These are phyloP conservation scores for Dysphania ambrosioides DNA, from an alignment of 148 eudicot species.

Conservation along the genomic window DNA sequence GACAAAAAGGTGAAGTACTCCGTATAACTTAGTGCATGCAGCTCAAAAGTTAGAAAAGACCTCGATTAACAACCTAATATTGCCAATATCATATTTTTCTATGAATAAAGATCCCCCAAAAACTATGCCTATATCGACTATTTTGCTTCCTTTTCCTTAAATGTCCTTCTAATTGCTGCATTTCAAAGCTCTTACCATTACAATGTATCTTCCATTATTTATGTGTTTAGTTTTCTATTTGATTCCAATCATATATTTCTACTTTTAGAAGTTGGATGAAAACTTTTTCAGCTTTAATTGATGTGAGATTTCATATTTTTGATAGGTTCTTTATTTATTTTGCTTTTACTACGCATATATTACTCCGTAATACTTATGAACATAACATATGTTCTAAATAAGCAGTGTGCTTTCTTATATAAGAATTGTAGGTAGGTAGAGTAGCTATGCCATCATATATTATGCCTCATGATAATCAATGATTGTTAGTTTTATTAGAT, in stretches of 20 bases:
- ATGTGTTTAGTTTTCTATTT: conserved; percentile 17
- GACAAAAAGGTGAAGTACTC: conserved; percentile 8
- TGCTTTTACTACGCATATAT: background rate
- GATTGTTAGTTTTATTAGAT: background rate
- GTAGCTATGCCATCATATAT: conserved; percentile 9
- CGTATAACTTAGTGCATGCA: conserved; percentile 3
- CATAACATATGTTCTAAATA: too few relatives aligned
- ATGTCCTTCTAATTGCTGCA: conserved; percentile 2
- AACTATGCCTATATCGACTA: too few relatives aligned
- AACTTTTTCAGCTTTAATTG: conserved; percentile 13
- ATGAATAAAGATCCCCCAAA: too few relatives aligned
- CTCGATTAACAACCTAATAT: conserved; percentile 12
- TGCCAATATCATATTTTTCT: too few relatives aligned
- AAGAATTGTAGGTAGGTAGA: background rate
- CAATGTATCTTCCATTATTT: conserved; percentile 22
- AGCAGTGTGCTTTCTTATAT: too few relatives aligned
- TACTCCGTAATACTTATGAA: background rate
- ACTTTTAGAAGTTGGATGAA: conserved; percentile 17
- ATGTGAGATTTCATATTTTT: background rate
- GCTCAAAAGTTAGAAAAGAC: conserved; percentile 8
- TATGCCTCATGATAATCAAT: conserved; percentile 4
- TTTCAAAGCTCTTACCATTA: conserved; percentile 14
- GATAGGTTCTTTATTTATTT: background rate
- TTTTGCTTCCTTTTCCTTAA: background rate
- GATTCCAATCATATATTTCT: conserved; percentile 1